phyloP scores from a whole-genome alignment of 1,139 yeast genomes.

The Lodderomyces oxycetoniae region DNA sequence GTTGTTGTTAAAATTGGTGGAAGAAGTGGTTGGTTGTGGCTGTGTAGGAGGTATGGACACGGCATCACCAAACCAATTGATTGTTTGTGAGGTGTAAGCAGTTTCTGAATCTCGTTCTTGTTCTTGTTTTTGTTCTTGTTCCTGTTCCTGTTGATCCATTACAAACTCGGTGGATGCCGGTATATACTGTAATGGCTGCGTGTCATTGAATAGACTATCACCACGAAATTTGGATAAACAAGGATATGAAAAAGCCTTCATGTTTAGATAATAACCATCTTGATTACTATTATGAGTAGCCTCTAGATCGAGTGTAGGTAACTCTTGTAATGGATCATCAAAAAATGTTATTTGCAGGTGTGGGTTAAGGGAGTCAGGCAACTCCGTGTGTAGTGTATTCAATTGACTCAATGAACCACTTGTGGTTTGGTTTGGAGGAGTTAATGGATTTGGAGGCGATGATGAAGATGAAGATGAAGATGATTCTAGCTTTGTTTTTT shows the following conservation, averaged over 20 bases:
- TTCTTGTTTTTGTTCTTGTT: not conserved
- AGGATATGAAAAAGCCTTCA: slow-evolving; percentile 27
- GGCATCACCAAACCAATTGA: not conserved
- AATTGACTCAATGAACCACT: slow-evolving; percentile 5
- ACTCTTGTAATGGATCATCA: slow-evolving; percentile 9
- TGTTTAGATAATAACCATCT: slow-evolving; percentile 2
- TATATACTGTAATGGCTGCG: slow-evolving; percentile 8
- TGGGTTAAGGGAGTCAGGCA: slow-evolving; percentile 7
- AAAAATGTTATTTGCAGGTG: slow-evolving; percentile 2
- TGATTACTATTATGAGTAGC: not conserved
- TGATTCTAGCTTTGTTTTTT: slow-evolving; percentile 7
- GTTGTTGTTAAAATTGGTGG: slow-evolving; percentile 6
- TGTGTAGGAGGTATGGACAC: not conserved
- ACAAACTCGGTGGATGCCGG: too few relatives aligned
- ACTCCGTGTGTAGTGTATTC: slow-evolving; percentile 8
- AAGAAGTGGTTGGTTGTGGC: not conserved
- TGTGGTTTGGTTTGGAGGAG: slow-evolving; percentile 11
- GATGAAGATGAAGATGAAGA: slow-evolving; percentile 2
- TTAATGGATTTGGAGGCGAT: slow-evolving; percentile 8
- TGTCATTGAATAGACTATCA: slow-evolving; percentile 9
- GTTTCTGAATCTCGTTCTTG: not conserved
- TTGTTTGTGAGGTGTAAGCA: not conserved
- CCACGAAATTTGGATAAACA: slow-evolving; percentile 20
- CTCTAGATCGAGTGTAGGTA: slow-evolving; percentile 2
- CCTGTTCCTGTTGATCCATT: not conserved